A percentile compares a stretch with the other conserved stretches of the same genome.
These are phyloP conservation scores for Hypoxylon fuscum DNA, from an alignment of 495 filamentous ascomycete genomes.

Conservation along the genomic window DNA sequence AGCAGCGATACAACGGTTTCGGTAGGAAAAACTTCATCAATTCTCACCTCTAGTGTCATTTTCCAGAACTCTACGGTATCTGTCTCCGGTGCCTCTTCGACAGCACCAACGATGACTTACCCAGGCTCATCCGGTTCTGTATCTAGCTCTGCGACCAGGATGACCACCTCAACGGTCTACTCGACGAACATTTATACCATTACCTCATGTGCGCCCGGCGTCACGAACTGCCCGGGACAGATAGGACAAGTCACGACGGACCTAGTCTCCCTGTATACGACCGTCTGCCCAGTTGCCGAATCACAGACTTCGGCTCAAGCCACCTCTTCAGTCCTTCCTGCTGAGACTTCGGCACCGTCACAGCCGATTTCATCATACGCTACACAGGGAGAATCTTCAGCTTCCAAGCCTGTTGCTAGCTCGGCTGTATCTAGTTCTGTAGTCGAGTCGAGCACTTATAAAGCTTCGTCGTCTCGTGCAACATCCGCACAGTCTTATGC, in stretches of 20 bases:
- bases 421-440: conserved; percentile 41
- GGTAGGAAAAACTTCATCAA: conserved; percentile 17
- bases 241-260: conserved; percentile 63
- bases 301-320: conserved; percentile 38
- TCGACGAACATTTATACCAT: conserved; percentile 66
- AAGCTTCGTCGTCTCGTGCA: conserved; percentile 13
- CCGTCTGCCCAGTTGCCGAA: conserved; percentile 64
- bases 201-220: conserved; percentile 64
- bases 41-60: conserved; percentile 21
- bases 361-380: conserved; percentile 35
- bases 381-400: conserved; percentile 43
- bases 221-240: conserved; percentile 68
- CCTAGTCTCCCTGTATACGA: conserved; percentile 67
- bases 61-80: conserved; percentile 23
- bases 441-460: conserved; percentile 9
- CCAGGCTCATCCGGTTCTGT: conserved; percentile 49
- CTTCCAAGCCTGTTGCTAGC: conserved; percentile 45
- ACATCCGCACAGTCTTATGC: conserved; percentile 7
- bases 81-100: background rate
- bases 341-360: conserved; percentile 19
- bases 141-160: conserved; percentile 40
- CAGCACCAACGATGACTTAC: conserved; percentile 10
- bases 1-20: conserved; percentile 13
- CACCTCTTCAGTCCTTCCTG: conserved; percentile 29
- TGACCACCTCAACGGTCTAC: conserved; percentile 68